Conservation (phyloP, 1,284 basidiomycete genomes). For the Phellinidium pouzarii region DNA sequence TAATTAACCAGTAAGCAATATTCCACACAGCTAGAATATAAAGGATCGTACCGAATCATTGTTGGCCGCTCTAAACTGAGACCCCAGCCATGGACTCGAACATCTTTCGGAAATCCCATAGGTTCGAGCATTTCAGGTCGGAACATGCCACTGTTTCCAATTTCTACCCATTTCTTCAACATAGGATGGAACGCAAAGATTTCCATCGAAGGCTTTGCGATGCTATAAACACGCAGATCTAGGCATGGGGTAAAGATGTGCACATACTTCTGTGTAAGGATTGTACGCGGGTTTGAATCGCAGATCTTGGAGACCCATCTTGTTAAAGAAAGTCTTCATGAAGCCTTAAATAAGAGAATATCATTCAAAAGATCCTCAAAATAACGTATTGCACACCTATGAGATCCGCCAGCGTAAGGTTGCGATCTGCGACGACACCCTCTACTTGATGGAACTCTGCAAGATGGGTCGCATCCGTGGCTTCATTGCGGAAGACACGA, state of each 20-base stretch:
- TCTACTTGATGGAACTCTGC: conserved; percentile 99
- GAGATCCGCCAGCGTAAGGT: conserved; percentile 92
- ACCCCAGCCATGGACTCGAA: conserved; percentile 97
- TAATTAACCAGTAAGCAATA: conserved; percentile 14
- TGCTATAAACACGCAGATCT: neutral
- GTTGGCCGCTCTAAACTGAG: conserved; percentile 95
- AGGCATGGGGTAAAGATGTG: neutral
- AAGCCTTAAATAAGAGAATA: conserved; percentile 55
- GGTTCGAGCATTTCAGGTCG: conserved; percentile 98
- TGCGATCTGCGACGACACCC: conserved; percentile 94
- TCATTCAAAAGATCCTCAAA: neutral
- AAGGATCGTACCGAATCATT: conserved; percentile 78
- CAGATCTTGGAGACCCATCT: conserved; percentile 93
- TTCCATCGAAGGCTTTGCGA: conserved; percentile 85
- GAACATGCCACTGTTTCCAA: conserved; percentile 97
- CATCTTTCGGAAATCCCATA: conserved; percentile 97
- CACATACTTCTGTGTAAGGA: conserved; percentile 87
- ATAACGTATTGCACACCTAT: conserved; percentile 87
- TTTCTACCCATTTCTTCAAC: conserved; percentile 94
- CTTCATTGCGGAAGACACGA: conserved; percentile 98
- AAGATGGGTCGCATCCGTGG: conserved; percentile 98
- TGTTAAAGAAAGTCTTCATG: conserved; percentile 97
- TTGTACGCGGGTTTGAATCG: conserved; percentile 98
- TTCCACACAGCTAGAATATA: conserved; percentile 1
- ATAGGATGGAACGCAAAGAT: conserved; percentile 98